Evolutionary conservation across 768 basidiomycete genomes (phyloP).

Genomic region (Porpolomopsis calyptriformis): DNA sequence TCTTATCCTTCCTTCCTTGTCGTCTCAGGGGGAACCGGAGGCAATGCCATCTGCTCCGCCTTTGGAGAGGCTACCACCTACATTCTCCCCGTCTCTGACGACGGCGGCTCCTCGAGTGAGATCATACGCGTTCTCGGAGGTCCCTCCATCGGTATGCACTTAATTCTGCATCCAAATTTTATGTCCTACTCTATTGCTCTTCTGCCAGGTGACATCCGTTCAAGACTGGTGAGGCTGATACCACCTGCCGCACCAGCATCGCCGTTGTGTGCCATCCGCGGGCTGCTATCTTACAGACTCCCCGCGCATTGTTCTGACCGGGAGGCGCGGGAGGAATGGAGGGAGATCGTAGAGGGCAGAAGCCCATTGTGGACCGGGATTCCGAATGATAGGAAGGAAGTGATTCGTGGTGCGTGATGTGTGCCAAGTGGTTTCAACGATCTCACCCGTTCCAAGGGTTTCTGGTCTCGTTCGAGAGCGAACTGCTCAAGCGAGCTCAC

Average conservation of each 20-base stretch:
- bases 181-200: background rate
- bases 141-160: constrained; percentile 60
- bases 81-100: constrained; percentile 88
- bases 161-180: constrained; percentile 5
- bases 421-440: background rate
- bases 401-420: constrained; percentile 59
- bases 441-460: constrained; percentile 48
- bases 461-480: constrained; percentile 84
- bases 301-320: constrained; percentile 57
- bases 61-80: constrained; percentile 66
- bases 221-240: constrained; percentile 80
- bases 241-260: constrained; percentile 50
- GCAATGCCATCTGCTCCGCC: constrained; percentile 81
- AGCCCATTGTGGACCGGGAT: constrained; percentile 77
- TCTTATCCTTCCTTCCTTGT: constrained; percentile 60
- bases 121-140: constrained; percentile 86
- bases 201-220: constrained; percentile 70
- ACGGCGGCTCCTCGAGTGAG: constrained; percentile 91
- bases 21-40: constrained; percentile 90
- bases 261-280: constrained; percentile 62
- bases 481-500: constrained; percentile 79
- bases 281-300: constrained; percentile 71
- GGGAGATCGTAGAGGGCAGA: constrained; percentile 81
- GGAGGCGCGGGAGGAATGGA: constrained; percentile 83
- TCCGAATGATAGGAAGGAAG: constrained; percentile 83